phyloP scores from a whole-genome alignment of 1,284 basidiomycete species.

The Ustilago shanxiensis region DNA sequence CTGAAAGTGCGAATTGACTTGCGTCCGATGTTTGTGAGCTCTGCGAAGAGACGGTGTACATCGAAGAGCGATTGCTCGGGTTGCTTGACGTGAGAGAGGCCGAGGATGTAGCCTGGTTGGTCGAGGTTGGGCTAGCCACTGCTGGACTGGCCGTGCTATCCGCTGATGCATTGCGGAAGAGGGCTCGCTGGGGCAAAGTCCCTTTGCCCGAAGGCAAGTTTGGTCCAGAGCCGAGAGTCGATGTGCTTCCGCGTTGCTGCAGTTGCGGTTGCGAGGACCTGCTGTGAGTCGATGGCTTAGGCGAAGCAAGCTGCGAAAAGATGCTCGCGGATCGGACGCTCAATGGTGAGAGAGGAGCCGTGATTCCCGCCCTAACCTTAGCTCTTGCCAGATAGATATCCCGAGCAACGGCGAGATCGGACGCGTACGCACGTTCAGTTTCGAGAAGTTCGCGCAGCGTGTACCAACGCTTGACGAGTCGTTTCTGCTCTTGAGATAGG shows the following conservation, averaged over 20 bases:
- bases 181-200: slow-evolving; percentile 20
- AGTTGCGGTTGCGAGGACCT: slow-evolving; percentile 32
- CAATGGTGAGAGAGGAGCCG: slow-evolving; percentile 39
- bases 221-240: slow-evolving; percentile 11
- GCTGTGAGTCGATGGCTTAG: slow-evolving; percentile 24
- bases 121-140: slow-evolving; percentile 19
- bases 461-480: slow-evolving; percentile 81
- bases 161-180: slow-evolving; percentile 45
- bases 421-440: slow-evolving; percentile 88
- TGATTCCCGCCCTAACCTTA: slow-evolving; percentile 61
- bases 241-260: slow-evolving; percentile 30
- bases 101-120: slow-evolving; percentile 27
- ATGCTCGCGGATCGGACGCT: slow-evolving; percentile 36
- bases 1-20: slow-evolving; percentile 28
- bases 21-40: slow-evolving; percentile 59
- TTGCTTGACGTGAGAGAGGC: slow-evolving; percentile 50
- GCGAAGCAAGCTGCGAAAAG: slow-evolving; percentile 43
- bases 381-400: slow-evolving; percentile 77
- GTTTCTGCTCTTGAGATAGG: slow-evolving; percentile 53
- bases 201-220: not conserved
- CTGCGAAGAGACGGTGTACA: slow-evolving; percentile 61
- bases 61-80: slow-evolving; percentile 63
- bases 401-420: slow-evolving; percentile 84
- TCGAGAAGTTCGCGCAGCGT: slow-evolving; percentile 78
- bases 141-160: slow-evolving; percentile 26